Evolutionary conservation across 2,329 filamentous ascomycete genomes (phyloP).

Genomic region (Cryphonectria parasitica): DNA sequence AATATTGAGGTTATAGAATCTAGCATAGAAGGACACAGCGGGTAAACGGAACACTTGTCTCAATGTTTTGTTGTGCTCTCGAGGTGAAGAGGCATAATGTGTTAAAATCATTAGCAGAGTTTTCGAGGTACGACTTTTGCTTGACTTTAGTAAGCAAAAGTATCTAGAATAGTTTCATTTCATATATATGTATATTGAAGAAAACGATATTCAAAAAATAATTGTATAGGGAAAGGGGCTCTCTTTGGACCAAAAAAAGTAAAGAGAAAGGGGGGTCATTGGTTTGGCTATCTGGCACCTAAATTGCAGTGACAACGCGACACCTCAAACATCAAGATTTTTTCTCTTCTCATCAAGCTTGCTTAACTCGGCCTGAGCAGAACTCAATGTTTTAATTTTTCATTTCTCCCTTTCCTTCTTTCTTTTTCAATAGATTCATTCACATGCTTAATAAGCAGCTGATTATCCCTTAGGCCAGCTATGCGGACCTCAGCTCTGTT

Average conservation of each 20-base stretch:
- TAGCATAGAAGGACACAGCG: not conserved
- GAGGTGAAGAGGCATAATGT: not conserved
- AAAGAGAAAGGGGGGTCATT: not conserved
- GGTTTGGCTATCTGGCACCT: not conserved
- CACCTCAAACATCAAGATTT: not conserved
- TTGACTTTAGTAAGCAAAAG: not conserved
- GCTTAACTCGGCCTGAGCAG: not conserved
- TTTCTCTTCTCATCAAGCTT: not conserved
- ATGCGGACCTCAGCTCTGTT: not conserved
- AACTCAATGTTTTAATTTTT: not conserved
- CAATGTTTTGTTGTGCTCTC: not conserved
- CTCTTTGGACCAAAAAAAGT: no score
- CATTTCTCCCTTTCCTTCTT: not conserved
- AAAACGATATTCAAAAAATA: not conserved
- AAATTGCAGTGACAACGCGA: slow-evolving; percentile 13
- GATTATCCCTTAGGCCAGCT: not conserved
- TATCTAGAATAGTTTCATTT: not conserved
- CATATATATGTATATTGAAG: not conserved
- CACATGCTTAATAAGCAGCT: not conserved
- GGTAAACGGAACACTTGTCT: slow-evolving; percentile 2
- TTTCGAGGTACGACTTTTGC: not conserved
- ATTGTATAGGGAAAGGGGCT: not conserved
- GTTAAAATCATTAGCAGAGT: not conserved
- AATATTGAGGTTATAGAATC: slow-evolving; percentile 52
- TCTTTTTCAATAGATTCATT: not conserved